Percentiles rank a stretch among this genome's conserved stretches.
These are phyloP conservation scores for Cryptococcus sp. DNA, from an alignment of 1,284 basidiomycete species.

Conservation along the genomic window DNA sequence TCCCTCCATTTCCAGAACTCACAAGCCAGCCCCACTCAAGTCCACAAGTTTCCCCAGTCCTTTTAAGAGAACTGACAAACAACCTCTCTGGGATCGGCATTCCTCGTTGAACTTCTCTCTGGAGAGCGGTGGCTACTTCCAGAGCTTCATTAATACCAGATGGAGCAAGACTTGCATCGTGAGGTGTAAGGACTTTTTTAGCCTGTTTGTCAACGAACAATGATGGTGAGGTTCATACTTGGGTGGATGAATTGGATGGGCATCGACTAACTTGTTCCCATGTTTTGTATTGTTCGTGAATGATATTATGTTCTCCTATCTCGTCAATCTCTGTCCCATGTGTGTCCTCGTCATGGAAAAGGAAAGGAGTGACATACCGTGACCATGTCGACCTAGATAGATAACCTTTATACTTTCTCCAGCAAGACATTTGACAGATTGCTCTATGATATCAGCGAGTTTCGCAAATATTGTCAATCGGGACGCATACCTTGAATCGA, in stretches of 20 bases:
- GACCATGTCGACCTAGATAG: constrained; percentile 32
- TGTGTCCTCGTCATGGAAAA: too few relatives aligned
- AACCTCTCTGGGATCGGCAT: constrained; percentile 31
- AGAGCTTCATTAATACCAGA: not conserved
- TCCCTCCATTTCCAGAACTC: too few relatives aligned
- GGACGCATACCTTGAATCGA: constrained; percentile 18
- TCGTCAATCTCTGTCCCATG: too few relatives aligned
- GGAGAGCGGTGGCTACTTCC: constrained; percentile 6
- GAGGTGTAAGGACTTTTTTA: too few relatives aligned
- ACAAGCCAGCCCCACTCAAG: constrained; percentile 29
- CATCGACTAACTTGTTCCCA: not conserved
- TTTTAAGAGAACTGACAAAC: constrained; percentile 28
- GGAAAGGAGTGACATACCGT: constrained; percentile 14
- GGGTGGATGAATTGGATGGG: not conserved
- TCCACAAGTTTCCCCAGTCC: constrained; percentile 31
- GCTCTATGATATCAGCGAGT: constrained; percentile 8
- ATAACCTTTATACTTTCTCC: constrained; percentile 30
- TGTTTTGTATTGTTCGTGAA: not conserved
- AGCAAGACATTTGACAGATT: constrained; percentile 9
- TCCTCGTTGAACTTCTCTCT: constrained; percentile 15
- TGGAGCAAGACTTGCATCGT: too few relatives aligned
- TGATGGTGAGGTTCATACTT: too few relatives aligned
- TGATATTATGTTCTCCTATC: not conserved
- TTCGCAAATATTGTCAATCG: not conserved
- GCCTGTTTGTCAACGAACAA: too few relatives aligned